A percentile compares a stretch with the other conserved stretches of the same genome.
Conservation (phyloP, 208 protist genomes). For the Polymyxa betae region DNA sequence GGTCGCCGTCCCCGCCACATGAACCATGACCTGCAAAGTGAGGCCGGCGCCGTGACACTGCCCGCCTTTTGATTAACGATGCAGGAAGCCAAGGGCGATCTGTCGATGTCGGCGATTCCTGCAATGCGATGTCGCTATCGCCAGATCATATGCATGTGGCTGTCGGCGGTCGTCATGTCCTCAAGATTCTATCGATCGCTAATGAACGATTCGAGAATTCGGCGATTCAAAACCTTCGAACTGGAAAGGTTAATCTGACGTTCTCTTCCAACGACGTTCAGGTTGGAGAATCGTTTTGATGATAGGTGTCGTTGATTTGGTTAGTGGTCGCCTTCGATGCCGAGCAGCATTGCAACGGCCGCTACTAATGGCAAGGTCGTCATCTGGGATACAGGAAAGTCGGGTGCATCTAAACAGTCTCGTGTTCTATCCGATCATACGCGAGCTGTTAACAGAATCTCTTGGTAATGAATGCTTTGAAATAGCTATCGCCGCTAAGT, state of each 20-base stretch:
- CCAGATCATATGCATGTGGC: neutral
- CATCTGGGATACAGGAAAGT: conserved; percentile 32
- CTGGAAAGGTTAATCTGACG: conserved; percentile 22
- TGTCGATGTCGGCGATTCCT: conserved; percentile 30
- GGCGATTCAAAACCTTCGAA: conserved; percentile 6
- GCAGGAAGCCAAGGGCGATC: too few relatives aligned
- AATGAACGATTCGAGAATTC: neutral
- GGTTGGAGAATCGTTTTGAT: too few relatives aligned
- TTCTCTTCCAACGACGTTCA: conserved; percentile 35
- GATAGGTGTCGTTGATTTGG: too few relatives aligned
- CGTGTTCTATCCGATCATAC: conserved; percentile 20
- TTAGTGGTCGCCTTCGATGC: neutral
- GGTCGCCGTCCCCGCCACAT: too few relatives aligned
- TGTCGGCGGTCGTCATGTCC: neutral
- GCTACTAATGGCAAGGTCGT: conserved; percentile 40
- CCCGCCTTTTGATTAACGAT: too few relatives aligned
- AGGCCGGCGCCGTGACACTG: too few relatives aligned
- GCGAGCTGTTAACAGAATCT: conserved; percentile 10
- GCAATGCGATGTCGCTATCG: conserved; percentile 33
- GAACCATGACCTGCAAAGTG: too few relatives aligned
- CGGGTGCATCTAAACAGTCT: neutral
- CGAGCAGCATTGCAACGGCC: neutral
- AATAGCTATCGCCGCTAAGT: neutral
- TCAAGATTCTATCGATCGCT: conserved; percentile 32
- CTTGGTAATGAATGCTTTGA: neutral